A percentile compares a stretch with the other conserved stretches of the same genome.
Conservation (phyloP, 106 monocot genomes). For the Dioscorea zingiberensis region DNA sequence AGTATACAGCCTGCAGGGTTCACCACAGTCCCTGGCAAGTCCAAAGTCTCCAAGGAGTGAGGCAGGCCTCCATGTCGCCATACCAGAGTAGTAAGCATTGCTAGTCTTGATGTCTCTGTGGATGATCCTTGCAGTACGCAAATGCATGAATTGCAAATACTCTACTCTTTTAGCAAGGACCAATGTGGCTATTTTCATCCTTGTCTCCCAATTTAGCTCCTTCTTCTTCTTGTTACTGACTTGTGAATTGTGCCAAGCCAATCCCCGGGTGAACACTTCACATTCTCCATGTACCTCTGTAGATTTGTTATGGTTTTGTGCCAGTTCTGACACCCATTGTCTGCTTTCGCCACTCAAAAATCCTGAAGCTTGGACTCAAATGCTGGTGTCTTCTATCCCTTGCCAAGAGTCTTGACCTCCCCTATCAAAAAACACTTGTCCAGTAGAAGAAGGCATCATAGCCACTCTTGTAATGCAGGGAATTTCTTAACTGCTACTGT, state of each 20-base stretch:
- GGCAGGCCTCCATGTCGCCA: slow-evolving; percentile 90
- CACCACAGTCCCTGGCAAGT: slow-evolving; percentile 61
- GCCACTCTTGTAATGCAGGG: slow-evolving; percentile 12
- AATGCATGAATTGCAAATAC: slow-evolving; percentile 88
- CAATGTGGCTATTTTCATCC: slow-evolving; percentile 70
- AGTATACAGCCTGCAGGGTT: slow-evolving; percentile 24
- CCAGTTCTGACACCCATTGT: neutral
- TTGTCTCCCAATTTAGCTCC: slow-evolving; percentile 53
- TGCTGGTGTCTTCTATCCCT: slow-evolving; percentile 75
- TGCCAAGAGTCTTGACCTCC: slow-evolving; percentile 71
- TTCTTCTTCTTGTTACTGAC: slow-evolving; percentile 39
- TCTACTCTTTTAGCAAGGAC: slow-evolving; percentile 79
- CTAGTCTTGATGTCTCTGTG: slow-evolving; percentile 95
- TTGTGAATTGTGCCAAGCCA: slow-evolving; percentile 58
- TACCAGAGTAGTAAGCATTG: slow-evolving; percentile 88
- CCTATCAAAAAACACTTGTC: slow-evolving; percentile 72
- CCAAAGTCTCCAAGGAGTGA: slow-evolving; percentile 95
- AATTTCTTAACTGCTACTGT: slow-evolving; percentile 80
- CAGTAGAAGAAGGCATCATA: slow-evolving; percentile 26
- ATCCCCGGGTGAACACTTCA: slow-evolving; percentile 84
- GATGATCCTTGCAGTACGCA: slow-evolving; percentile 66
- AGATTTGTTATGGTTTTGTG: slow-evolving; percentile 42
- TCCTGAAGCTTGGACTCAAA: slow-evolving; percentile 74
- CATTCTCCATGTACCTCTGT: slow-evolving; percentile 97
- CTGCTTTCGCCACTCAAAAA: slow-evolving; percentile 21